A percentile compares a stretch with the other conserved stretches of the same genome.
phyloP scores from a whole-genome alignment of 2,329 filamentous ascomycete species.

The Xylariaceae sp. region DNA sequence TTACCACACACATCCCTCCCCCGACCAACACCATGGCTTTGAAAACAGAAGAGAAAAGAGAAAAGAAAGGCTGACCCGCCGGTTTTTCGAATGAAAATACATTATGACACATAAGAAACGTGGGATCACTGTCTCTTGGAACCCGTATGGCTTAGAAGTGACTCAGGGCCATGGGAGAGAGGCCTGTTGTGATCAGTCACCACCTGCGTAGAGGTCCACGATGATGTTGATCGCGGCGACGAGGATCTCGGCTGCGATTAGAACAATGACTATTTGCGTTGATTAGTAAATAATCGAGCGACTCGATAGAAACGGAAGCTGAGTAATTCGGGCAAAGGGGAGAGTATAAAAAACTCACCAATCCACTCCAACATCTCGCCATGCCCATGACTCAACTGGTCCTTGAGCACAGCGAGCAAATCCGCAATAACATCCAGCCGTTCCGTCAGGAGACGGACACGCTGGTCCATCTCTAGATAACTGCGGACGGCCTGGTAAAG shows the following conservation, averaged over 20 bases:
- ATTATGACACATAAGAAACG: too few relatives aligned
- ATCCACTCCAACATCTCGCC: constrained; percentile 89
- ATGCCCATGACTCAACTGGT: constrained; percentile 89
- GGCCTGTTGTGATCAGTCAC: constrained; percentile 21
- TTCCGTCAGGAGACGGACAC: constrained; percentile 83
- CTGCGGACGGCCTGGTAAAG: constrained; percentile 92
- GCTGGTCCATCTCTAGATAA: constrained; percentile 97
- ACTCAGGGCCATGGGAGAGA: too few relatives aligned
- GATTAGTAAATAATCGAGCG: constrained; percentile 15
- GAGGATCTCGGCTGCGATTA: constrained; percentile 92
- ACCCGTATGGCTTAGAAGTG: too few relatives aligned
- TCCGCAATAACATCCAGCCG: constrained; percentile 90
- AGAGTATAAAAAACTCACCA: constrained; percentile 50
- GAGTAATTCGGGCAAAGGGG: not conserved
- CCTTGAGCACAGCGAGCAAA: constrained; percentile 85
- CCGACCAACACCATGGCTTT: not conserved
- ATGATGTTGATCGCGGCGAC: constrained; percentile 92
- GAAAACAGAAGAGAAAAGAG: not conserved
- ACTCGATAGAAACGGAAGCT: not conserved
- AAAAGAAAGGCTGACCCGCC: too few relatives aligned
- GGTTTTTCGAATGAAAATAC: too few relatives aligned
- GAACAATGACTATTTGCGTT: constrained; percentile 66
- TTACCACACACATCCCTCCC: too few relatives aligned
- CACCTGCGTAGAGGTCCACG: constrained; percentile 75
- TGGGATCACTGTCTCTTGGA: too few relatives aligned